Conservation (phyloP, 495 filamentous ascomycete genomes). For the Penicillium waksmanii region DNA sequence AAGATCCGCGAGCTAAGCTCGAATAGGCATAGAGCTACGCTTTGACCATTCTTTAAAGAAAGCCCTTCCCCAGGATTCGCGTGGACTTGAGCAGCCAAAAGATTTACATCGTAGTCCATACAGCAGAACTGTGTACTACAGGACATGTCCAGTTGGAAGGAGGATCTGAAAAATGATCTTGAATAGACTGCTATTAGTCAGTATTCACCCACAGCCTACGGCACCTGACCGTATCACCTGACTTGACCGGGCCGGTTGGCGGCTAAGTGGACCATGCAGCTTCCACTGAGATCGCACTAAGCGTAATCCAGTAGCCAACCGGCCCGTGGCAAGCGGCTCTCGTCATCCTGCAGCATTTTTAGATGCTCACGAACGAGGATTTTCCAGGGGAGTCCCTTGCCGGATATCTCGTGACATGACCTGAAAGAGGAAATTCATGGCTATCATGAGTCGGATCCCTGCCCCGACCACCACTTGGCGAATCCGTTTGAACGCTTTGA, state of each 20-base stretch:
- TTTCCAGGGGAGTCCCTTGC: background rate
- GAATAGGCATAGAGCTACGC: background rate
- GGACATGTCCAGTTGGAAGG: too few species aligned
- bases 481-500: background rate
- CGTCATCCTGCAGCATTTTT: background rate
- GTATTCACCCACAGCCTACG: background rate
- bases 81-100: background rate
- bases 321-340: constrained; percentile 17
- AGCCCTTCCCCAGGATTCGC: background rate
- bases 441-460: background rate
- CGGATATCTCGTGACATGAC: background rate
- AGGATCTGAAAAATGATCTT: too few species aligned
- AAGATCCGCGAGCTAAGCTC: background rate
- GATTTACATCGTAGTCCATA: background rate
- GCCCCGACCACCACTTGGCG: background rate
- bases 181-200: too few species aligned
- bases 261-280: constrained; percentile 6
- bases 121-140: too few species aligned
- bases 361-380: constrained; percentile 3
- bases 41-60: constrained; percentile 2
- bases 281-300: background rate
- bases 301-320: constrained; percentile 4
- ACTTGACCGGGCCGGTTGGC: constrained; percentile 5
- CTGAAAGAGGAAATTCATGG: background rate
- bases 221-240: background rate